Evolutionary conservation across 179 eudicot genomes (phyloP).

Genomic region (Amaranthus tricolor): DNA sequence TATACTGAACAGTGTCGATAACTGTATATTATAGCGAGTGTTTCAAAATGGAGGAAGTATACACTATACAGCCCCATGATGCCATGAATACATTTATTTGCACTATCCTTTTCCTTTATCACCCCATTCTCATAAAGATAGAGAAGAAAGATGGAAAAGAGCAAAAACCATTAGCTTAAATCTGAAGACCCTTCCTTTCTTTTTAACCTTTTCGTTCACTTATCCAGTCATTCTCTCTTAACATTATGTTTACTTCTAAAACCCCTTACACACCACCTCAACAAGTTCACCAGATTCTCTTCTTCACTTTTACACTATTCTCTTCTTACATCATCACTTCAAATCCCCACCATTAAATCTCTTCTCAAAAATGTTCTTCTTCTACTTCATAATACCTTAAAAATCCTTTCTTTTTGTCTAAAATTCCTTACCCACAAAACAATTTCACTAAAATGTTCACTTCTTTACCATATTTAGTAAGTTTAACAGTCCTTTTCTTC

Average conservation of each 20-base stretch:
- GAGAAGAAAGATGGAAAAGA: constrained; percentile 32
- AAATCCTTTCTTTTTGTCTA: background rate
- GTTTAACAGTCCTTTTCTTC: constrained; percentile 37
- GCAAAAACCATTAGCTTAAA: constrained; percentile 57
- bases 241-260: constrained; percentile 51
- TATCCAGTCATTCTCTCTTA: background rate
- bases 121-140: constrained; percentile 22
- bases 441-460: constrained; percentile 32
- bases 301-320: constrained; percentile 33
- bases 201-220: background rate
- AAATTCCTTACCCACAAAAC: constrained; percentile 20
- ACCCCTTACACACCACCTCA: constrained; percentile 35
- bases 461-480: constrained; percentile 22
- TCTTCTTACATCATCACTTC: constrained; percentile 12
- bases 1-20: too few relatives aligned
- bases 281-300: constrained; percentile 56
- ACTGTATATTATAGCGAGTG: too few relatives aligned
- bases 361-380: constrained; percentile 27
- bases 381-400: constrained; percentile 6
- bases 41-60: too few relatives aligned
- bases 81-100: constrained; percentile 28
- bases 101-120: constrained; percentile 30
- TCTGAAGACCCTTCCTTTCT: constrained; percentile 51
- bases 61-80: too few relatives aligned
- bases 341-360: constrained; percentile 24